These are phyloP conservation scores for Mrakia blollopis DNA, from an alignment of 768 basidiomycete genomes.

Conservation along the genomic window DNA sequence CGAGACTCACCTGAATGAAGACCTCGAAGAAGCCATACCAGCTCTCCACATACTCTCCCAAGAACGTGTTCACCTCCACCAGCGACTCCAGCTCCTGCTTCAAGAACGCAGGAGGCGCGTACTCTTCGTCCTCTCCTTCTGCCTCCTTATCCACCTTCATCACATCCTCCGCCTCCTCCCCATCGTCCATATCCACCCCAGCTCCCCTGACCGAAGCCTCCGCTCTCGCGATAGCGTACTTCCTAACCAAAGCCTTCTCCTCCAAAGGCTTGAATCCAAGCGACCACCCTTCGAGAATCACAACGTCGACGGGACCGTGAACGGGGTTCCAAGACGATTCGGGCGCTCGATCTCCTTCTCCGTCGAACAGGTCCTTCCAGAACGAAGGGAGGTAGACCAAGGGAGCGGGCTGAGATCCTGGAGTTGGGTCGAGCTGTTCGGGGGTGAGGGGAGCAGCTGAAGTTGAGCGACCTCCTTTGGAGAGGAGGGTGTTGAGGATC, in stretches of 20 bases:
- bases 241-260: conserved; percentile 51
- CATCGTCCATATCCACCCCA: conserved; percentile 6
- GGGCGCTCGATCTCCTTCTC: conserved; percentile 72
- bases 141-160: not conserved
- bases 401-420: not conserved
- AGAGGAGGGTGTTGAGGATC: conserved; percentile 18
- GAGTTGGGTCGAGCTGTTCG: conserved; percentile 9
- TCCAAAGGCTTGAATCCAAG: conserved; percentile 73
- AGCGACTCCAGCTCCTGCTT: conserved; percentile 51
- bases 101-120: conserved; percentile 25
- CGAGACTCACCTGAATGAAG: conserved; percentile 69
- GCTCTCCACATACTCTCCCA: conserved; percentile 55
- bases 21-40: conserved; percentile 69
- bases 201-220: not conserved
- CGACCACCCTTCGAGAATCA: conserved; percentile 95
- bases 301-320: conserved; percentile 61
- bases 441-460: not conserved
- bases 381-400: conserved; percentile 60
- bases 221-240: conserved; percentile 46
- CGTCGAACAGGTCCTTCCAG: conserved; percentile 75
- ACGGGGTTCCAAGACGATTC: conserved; percentile 51
- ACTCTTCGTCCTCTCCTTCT: conserved; percentile 14
- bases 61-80: conserved; percentile 57
- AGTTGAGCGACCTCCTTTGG: not conserved
- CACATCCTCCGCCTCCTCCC: not conserved